Conservation (phyloP, 2,329 filamentous ascomycete species). For the Rutstroemia sp. region DNA sequence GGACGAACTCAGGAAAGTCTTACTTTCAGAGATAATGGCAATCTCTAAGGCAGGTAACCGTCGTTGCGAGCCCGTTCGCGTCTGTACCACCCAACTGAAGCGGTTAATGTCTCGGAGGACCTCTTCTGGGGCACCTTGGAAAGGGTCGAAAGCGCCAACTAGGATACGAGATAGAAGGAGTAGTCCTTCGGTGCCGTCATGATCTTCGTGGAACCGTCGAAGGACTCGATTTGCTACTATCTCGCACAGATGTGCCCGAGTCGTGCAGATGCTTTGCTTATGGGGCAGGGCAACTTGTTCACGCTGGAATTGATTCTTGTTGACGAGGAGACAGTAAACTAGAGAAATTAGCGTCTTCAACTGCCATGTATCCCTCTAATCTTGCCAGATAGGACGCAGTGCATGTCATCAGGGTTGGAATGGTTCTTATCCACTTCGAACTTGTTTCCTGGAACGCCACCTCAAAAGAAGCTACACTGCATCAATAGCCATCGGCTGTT, state of each 20-base stretch:
- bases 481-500: neutral
- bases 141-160: conserved; percentile 77
- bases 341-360: neutral
- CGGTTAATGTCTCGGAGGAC: conserved; percentile 49
- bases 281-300: conserved; percentile 71
- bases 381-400: neutral
- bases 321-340: conserved; percentile 81
- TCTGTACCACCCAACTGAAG: conserved; percentile 34
- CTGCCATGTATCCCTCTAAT: too few species aligned
- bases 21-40: conserved; percentile 76
- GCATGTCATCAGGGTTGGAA: neutral
- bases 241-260: conserved; percentile 72
- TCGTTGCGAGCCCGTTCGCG: conserved; percentile 37
- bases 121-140: conserved; percentile 69
- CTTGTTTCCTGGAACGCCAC: too few species aligned
- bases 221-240: conserved; percentile 72
- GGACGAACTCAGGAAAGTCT: conserved; percentile 67
- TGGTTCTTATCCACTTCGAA: neutral
- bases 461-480: neutral
- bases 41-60: conserved; percentile 69
- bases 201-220: conserved; percentile 71
- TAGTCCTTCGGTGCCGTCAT: conserved; percentile 62
- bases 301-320: conserved; percentile 69
- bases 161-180: conserved; percentile 71
- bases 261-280: conserved; percentile 74